Evolutionary conservation across 2,329 filamentous ascomycete genomes (phyloP).

Genomic region (Helotiales sp.): DNA sequence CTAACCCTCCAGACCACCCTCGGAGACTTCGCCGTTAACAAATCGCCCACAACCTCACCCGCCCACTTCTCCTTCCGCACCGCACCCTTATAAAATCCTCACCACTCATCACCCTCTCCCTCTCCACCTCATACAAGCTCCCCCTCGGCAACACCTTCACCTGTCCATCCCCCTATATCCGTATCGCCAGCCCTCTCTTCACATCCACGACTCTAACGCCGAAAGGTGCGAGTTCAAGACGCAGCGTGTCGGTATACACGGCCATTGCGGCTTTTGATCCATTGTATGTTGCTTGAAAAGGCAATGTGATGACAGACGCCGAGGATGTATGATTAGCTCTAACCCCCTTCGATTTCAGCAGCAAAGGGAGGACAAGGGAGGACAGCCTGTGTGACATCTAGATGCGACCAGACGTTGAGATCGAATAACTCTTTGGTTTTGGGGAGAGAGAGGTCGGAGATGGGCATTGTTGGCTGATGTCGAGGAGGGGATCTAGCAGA

Average conservation of each 20-base stretch:
- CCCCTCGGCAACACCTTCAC: conserved; percentile 17
- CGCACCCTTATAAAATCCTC: conserved; percentile 10
- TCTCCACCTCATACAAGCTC: conserved; percentile 22
- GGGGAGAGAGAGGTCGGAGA: conserved; percentile 41
- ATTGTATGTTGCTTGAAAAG: conserved; percentile 29
- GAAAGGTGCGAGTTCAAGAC: conserved; percentile 32
- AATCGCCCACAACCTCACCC: conserved; percentile 19
- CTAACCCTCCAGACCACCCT: conserved; percentile 26
- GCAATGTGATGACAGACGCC: conserved; percentile 11
- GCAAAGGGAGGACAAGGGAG: conserved; percentile 38
- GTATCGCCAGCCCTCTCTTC: conserved; percentile 26
- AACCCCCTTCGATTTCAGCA: conserved; percentile 43
- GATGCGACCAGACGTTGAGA: conserved; percentile 42
- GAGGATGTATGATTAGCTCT: conserved; percentile 53
- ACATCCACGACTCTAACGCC: conserved; percentile 33
- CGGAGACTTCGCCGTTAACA: conserved; percentile 23
- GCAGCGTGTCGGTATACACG: conserved; percentile 27
- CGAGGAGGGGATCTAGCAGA: conserved; percentile 43
- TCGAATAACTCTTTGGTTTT: conserved; percentile 43
- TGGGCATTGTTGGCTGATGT: conserved; percentile 49
- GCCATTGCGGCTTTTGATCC: conserved; percentile 32
- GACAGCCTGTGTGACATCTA: conserved; percentile 44
- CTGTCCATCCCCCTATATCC: conserved; percentile 4
- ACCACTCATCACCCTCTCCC: conserved; percentile 22
- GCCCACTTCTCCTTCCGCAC: conserved; percentile 28